A percentile compares a stretch with the other conserved stretches of the same genome.
phyloP scores from a whole-genome alignment of 306 rosid genomes.

The Casuarina equisetifolia region DNA sequence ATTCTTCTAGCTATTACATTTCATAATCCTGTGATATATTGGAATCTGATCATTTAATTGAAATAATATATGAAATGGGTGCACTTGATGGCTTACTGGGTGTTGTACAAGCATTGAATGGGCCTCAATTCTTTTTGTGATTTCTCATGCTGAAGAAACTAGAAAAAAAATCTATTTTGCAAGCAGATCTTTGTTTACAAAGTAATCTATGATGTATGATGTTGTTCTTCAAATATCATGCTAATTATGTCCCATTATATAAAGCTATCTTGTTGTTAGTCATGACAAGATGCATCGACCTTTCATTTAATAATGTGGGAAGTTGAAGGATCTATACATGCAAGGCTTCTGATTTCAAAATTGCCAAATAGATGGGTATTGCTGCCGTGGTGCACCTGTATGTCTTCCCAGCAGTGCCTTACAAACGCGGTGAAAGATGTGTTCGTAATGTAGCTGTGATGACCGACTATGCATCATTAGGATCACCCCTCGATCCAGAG shows the following conservation, averaged over 20 bases:
- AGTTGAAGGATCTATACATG: conserved; percentile 11
- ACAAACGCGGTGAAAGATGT: conserved; percentile 96
- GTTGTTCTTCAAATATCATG: neutral
- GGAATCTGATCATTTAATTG: too few species aligned
- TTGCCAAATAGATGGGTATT: conserved; percentile 84
- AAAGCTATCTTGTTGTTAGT: conserved; percentile 16
- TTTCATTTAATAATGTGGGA: conserved; percentile 16
- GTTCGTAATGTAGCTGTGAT: conserved; percentile 91
- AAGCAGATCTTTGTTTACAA: neutral
- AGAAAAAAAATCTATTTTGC: neutral
- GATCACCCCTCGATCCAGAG: conserved; percentile 85
- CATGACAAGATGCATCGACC: neutral
- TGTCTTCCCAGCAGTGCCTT: conserved; percentile 92
- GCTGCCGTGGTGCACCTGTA: conserved; percentile 95
- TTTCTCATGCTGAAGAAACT: neutral
- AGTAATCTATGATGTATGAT: neutral
- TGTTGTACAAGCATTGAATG: neutral
- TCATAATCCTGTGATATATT: too few species aligned
- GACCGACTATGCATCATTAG: conserved; percentile 87
- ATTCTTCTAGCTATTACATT: too few species aligned
- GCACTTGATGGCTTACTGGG: neutral
- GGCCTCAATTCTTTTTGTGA: neutral
- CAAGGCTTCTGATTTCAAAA: conserved; percentile 29
- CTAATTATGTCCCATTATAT: neutral
- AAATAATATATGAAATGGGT: neutral